Evolutionary conservation across 2,329 filamentous ascomycete genomes (phyloP), one percentile per base, ranked within the genome.

Genomic region (Sclerotinia nivalis): DNA sequence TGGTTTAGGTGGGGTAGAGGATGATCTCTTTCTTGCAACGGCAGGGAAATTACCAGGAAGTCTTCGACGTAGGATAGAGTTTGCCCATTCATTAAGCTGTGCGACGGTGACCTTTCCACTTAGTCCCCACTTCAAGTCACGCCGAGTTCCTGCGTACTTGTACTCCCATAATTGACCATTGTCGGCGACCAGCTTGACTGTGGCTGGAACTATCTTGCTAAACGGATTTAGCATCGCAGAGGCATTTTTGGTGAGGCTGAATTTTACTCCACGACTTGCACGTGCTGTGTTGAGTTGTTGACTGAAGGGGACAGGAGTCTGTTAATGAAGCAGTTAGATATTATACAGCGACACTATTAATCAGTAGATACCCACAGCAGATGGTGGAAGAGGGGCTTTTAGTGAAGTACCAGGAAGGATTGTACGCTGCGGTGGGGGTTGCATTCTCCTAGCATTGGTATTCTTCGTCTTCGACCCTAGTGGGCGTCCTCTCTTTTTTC

Each of bases 41-140:
- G 34, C 5, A 62, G 66, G 58, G 20, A 68, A 68, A 7, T 43
- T 20, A 13, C 34, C 20, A 10, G 58, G 66, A 34, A 64, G 25
- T 62, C 66, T 68, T 22, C 58, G 56, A 49, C 47, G 45, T 22
- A 68, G 15, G 34, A 68, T 68, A 18, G 49, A 7, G 5, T 68
- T 68, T 28, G 58, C 34, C 66, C 58, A 68, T 7, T 54, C 18
- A 18, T 68, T 68, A n/a, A 62, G 47, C 59, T 28, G 34, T n/a
- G 20, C 18, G 9, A 62, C 25, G 12, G 49, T 52, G 20, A 28
- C 31, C 10, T 8, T 50, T 40, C 47, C 56, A 2, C 8, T 50
- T 20, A 22, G 47, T 12, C 22, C 47, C 9, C 31, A 52, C 45
- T 54, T 68, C 45, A 45, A 68, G 13, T 54, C 31, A 2, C 50